Conservation (phyloP, 2,329 filamentous ascomycete genomes). For the Alternaria conjuncta region DNA sequence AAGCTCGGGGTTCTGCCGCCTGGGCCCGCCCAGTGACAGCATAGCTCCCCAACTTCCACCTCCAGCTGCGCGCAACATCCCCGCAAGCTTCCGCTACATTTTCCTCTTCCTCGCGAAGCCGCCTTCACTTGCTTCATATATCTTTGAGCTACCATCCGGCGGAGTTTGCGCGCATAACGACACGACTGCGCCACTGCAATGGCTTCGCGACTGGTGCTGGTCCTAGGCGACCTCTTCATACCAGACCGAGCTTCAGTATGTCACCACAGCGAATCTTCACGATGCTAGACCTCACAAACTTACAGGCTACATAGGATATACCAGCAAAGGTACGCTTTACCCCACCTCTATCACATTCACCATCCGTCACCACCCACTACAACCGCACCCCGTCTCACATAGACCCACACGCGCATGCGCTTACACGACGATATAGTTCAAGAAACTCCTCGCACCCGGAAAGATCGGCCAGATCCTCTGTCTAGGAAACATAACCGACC, state of each 20-base stretch:
- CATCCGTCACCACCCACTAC: not conserved
- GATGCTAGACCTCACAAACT: conserved; percentile 44
- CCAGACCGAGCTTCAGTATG: conserved; percentile 52
- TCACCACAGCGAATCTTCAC: conserved; percentile 5
- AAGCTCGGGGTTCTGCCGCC: conserved; percentile 21
- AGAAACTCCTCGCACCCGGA: conserved; percentile 64
- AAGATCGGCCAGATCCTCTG: conserved; percentile 66
- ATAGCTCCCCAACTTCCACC: conserved; percentile 22
- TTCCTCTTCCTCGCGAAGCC: not conserved
- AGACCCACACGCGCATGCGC: conserved; percentile 1
- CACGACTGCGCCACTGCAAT: conserved; percentile 31
- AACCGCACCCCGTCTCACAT: not conserved
- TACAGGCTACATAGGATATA: conserved; percentile 50
- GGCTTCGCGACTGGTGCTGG: conserved; percentile 52
- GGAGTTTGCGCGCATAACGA: not conserved
- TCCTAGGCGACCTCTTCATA: conserved; percentile 53
- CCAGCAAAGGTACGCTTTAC: conserved; percentile 47
- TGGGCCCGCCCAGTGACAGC: conserved; percentile 20
- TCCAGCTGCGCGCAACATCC: conserved; percentile 12
- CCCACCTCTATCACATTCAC: not conserved
- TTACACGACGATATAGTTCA: conserved; percentile 45
- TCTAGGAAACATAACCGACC: conserved; percentile 64
- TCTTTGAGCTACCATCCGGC: not conserved
- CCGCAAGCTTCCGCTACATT: not conserved
- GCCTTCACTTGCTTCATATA: not conserved